These are phyloP conservation scores for Wickerhamomyces rabaulensis DNA, from an alignment of 805 yeast species.

Conservation along the genomic window DNA sequence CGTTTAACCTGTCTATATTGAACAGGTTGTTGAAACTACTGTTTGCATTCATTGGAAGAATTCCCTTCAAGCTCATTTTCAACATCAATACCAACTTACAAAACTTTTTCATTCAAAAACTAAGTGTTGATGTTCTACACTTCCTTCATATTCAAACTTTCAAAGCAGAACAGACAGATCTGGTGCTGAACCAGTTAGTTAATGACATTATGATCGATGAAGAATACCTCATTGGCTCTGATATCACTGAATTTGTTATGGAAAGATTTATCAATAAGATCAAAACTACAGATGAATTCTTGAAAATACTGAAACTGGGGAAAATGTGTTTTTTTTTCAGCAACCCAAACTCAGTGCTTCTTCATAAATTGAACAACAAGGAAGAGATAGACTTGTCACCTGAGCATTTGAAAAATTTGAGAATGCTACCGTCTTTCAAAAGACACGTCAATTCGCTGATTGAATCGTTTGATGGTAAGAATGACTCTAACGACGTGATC, in stretches of 20 bases:
- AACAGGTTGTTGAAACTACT: slow-evolving; percentile 16
- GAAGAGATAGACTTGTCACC: slow-evolving; percentile 2
- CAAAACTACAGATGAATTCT: slow-evolving; percentile 21
- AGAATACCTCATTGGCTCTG: slow-evolving; percentile 15
- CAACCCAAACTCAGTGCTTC: slow-evolving; percentile 16
- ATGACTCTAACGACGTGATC: slow-evolving; percentile 5
- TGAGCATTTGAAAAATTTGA: slow-evolving; percentile 21
- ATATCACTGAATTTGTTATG: slow-evolving; percentile 15
- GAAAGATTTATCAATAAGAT: slow-evolving; percentile 18
- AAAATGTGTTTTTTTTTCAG: slow-evolving; percentile 22
- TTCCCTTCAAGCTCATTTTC: slow-evolving; percentile 21
- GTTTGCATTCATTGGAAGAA: slow-evolving; percentile 10
- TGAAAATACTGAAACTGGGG: slow-evolving; percentile 18
- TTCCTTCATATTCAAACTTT: slow-evolving; percentile 12
- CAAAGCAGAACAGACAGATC: slow-evolving; percentile 22
- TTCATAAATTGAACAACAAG: slow-evolving; percentile 7
- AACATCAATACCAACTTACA: slow-evolving; percentile 19
- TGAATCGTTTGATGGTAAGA: slow-evolving; percentile 3
- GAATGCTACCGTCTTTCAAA: slow-evolving; percentile 32
- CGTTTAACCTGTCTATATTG: slow-evolving; percentile 16
- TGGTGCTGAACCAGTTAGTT: slow-evolving; percentile 19
- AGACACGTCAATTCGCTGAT: slow-evolving; percentile 15
- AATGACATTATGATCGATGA: slow-evolving; percentile 15
- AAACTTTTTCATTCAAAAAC: slow-evolving; percentile 15
- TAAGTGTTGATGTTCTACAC: slow-evolving; percentile 13